A percentile compares a stretch with the other conserved stretches of the same genome.
Conservation (phyloP, 1,139 yeast species). For the Suhomyces terraborum region DNA sequence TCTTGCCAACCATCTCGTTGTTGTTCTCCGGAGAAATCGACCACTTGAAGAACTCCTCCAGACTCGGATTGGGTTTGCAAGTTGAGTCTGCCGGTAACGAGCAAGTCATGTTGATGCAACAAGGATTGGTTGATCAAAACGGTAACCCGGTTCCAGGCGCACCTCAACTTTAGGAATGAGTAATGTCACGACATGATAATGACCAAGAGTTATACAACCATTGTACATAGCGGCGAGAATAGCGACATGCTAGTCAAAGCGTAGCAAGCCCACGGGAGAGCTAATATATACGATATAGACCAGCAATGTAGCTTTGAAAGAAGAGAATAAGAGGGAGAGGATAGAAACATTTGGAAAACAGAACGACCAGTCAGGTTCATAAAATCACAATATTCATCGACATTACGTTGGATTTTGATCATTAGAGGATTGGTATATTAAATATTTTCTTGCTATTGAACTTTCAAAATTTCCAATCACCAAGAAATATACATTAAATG, state of each 20-base stretch:
- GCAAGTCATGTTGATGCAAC: slow-evolving; percentile 75
- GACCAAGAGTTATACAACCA: slow-evolving; percentile 1
- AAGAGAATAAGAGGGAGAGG: neutral
- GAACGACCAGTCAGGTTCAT: too few species aligned
- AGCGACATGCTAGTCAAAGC: neutral
- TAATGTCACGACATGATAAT: slow-evolving; percentile 7
- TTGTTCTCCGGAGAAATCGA: slow-evolving; percentile 90
- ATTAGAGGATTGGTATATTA: too few species aligned
- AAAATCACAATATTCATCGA: too few species aligned
- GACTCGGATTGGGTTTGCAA: slow-evolving; percentile 92
- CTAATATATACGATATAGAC: slow-evolving; percentile 5
- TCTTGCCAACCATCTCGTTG: slow-evolving; percentile 86
- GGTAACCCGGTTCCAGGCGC: slow-evolving; percentile 85
- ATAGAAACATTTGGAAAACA: too few species aligned
- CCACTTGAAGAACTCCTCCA: slow-evolving; percentile 80
- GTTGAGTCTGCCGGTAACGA: slow-evolving; percentile 94
- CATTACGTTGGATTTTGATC: too few species aligned
- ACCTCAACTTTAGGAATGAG: slow-evolving; percentile 39
- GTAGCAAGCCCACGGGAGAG: slow-evolving; percentile 1
- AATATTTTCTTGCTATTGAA: too few species aligned
- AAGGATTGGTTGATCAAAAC: slow-evolving; percentile 75
- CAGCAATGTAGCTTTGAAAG: neutral
- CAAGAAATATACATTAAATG: too few species aligned
- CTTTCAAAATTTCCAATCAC: too few species aligned
- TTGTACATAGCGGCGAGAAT: slow-evolving; percentile 4